A percentile compares a stretch with the other conserved stretches of the same genome.
phyloP scores from a whole-genome alignment of 805 yeast genomes.

The Saccharomyces mikatae region DNA sequence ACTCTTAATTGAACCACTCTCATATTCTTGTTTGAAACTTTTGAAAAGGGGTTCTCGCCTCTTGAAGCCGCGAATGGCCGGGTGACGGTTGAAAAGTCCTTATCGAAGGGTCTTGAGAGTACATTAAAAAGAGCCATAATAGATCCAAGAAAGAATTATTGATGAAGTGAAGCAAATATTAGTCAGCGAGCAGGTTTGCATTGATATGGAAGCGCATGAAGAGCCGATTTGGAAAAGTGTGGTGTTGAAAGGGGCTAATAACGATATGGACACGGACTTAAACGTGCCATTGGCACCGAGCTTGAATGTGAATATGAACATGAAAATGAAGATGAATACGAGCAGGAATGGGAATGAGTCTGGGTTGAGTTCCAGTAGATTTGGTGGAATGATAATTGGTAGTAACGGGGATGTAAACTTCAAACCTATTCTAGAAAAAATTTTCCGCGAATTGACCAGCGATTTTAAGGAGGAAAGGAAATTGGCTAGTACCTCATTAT shows the following conservation, averaged over 20 bases:
- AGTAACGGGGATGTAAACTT: not conserved
- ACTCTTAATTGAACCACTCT: not conserved
- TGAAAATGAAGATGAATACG: not conserved
- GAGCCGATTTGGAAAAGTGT: not conserved
- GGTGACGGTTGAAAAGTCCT: not conserved
- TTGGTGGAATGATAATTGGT: not conserved
- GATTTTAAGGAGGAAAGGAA: constrained; percentile 24
- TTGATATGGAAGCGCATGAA: not conserved
- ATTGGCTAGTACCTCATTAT: constrained; percentile 38
- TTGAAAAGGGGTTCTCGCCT: not conserved
- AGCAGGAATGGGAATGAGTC: not conserved
- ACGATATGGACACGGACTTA: not conserved
- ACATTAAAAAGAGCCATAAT: not conserved
- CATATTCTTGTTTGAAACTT: not conserved
- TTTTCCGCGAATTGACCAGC: constrained; percentile 28
- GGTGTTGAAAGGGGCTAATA: not conserved
- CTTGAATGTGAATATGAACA: not conserved
- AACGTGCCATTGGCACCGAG: not conserved
- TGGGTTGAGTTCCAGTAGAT: not conserved
- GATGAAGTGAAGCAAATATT: not conserved
- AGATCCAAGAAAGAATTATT: not conserved
- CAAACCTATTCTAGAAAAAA: constrained; percentile 11
- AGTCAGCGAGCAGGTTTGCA: not conserved
- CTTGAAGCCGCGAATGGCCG: not conserved
- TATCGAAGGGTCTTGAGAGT: not conserved